A percentile compares a stretch with the other conserved stretches of the same genome.
phyloP scores from a whole-genome alignment of 495 filamentous ascomycete species.

The Aspergillus kassunensis region DNA sequence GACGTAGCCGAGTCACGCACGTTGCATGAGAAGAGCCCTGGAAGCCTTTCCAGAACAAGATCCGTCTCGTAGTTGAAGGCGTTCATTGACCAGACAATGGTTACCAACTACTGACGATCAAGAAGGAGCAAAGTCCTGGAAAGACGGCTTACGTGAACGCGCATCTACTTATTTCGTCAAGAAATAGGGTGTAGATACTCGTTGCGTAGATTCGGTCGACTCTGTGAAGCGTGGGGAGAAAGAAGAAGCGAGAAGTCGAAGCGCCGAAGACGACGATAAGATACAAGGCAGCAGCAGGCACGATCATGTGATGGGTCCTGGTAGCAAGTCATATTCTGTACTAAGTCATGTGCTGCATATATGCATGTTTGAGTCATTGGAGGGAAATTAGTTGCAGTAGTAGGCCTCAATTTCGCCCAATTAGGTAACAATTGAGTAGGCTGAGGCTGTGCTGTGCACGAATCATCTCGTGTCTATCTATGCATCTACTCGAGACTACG shows the following conservation, averaged over 20 bases:
- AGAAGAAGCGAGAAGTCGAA: constrained; percentile 19
- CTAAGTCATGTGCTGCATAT: not conserved
- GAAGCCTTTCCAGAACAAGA: constrained; percentile 32
- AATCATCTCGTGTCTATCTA: no score
- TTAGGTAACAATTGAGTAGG: not conserved
- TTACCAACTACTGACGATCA: constrained; percentile 8
- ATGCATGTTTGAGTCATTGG: not conserved
- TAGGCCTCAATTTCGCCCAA: not conserved
- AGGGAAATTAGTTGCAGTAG: not conserved
- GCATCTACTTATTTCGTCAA: constrained; percentile 18
- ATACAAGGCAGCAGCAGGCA: constrained; percentile 4
- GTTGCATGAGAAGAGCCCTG: constrained; percentile 34
- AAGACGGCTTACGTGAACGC: constrained; percentile 30
- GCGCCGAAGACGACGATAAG: constrained; percentile 5
- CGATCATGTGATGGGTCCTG: constrained; percentile 17
- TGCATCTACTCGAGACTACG: no score
- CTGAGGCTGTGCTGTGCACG: not conserved
- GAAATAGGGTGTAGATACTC: constrained; percentile 19
- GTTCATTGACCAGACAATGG: constrained; percentile 17
- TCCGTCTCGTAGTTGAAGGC: constrained; percentile 19
- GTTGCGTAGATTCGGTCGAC: constrained; percentile 33
- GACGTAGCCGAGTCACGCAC: constrained; percentile 38
- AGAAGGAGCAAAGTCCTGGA: constrained; percentile 15
- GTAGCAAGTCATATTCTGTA: constrained; percentile 2
- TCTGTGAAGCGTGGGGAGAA: constrained; percentile 34